Evolutionary conservation across 148 eudicot genomes (phyloP).

Genomic region (Hydrangea macrophylla): DNA sequence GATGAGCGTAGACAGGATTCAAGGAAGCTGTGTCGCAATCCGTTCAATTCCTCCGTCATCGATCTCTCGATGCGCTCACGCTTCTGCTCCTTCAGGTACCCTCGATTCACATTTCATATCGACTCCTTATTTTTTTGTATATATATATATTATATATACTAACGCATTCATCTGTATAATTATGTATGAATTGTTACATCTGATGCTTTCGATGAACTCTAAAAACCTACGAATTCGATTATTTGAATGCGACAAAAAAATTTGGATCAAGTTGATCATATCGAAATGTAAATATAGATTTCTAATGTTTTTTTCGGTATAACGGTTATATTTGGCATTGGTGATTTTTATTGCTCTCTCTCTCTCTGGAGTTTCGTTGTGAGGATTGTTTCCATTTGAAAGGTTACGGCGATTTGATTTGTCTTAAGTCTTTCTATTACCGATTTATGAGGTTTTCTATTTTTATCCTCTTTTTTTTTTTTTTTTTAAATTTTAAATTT

Average conservation of each 20-base stretch:
- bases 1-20: slow-evolving; percentile 9
- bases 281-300: too few species aligned
- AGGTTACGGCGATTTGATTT: too few species aligned
- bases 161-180: too few species aligned
- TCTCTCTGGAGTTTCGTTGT: neutral
- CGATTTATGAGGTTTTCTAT: neutral
- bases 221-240: neutral
- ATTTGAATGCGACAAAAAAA: too few species aligned
- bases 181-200: too few species aligned
- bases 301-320: too few species aligned
- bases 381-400: neutral
- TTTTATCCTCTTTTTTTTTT: neutral
- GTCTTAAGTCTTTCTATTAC: too few species aligned
- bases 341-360: neutral
- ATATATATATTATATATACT: too few species aligned
- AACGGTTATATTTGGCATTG: neutral
- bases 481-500: neutral
- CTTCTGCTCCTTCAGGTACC: slow-evolving; percentile 18
- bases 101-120: neutral
- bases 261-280: too few species aligned
- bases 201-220: neutral
- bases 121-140: neutral
- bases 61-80: slow-evolving; percentile 4
- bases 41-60: neutral
- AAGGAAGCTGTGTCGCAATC: slow-evolving; percentile 18